Conservation (phyloP, 768 basidiomycete species). For the Lactarius akahatsu region DNA sequence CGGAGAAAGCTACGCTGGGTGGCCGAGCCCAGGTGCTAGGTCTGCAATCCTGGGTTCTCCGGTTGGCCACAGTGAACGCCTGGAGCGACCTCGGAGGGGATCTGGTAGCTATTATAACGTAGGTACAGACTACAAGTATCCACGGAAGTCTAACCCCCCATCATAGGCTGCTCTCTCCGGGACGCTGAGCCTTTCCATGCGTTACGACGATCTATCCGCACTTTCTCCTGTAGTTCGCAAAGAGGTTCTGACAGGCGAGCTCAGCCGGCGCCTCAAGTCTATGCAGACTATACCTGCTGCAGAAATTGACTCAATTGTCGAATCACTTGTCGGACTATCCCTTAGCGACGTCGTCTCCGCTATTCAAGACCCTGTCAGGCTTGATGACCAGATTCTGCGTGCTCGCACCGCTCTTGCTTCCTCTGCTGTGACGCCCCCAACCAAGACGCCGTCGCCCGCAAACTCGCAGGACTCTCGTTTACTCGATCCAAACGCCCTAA, state of each 20-base stretch:
- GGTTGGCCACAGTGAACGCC: slow-evolving; percentile 51
- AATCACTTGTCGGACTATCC: slow-evolving; percentile 66
- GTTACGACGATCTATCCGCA: slow-evolving; percentile 79
- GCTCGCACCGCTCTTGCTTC: slow-evolving; percentile 32
- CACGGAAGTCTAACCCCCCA: slow-evolving; percentile 11
- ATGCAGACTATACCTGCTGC: slow-evolving; percentile 51
- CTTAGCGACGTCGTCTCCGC: slow-evolving; percentile 75
- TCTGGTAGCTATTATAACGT: slow-evolving; percentile 89
- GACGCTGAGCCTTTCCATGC: slow-evolving; percentile 78
- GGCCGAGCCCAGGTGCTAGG: slow-evolving; percentile 69
- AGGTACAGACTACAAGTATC: slow-evolving; percentile 29
- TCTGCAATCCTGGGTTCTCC: slow-evolving; percentile 56
- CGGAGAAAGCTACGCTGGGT: slow-evolving; percentile 71
- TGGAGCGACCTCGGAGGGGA: slow-evolving; percentile 67
- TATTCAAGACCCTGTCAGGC: slow-evolving; percentile 66
- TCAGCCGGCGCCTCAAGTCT: slow-evolving; percentile 68
- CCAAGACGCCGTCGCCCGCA: slow-evolving; percentile 56
- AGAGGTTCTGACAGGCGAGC: slow-evolving; percentile 81
- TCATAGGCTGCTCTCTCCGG: slow-evolving; percentile 76
- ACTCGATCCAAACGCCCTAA: slow-evolving; percentile 59
- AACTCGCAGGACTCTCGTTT: slow-evolving; percentile 69
- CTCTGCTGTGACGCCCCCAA: slow-evolving; percentile 43
- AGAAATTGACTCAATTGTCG: slow-evolving; percentile 66
- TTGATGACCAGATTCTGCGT: slow-evolving; percentile 61
- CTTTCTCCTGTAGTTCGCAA: slow-evolving; percentile 86